Evolutionary conservation across 306 rosid species (phyloP), one percentile per base, ranked within the genome.

Genomic region (Morella rubra): DNA sequence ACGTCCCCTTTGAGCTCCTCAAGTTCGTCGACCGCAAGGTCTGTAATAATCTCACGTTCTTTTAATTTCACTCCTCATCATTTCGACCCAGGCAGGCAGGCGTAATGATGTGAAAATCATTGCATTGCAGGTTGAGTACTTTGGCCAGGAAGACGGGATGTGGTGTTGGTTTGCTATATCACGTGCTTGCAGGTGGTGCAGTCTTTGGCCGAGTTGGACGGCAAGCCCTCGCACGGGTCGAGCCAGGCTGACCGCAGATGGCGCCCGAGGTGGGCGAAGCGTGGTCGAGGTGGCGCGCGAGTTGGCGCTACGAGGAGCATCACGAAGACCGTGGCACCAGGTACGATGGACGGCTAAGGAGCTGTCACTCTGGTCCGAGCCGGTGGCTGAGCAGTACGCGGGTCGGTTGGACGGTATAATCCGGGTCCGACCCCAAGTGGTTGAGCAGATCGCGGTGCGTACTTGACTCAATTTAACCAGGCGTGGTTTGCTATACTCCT

Each of bases 1-100:
- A 81, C 83, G 73, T 87, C 64, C 89, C 91, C 7, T 76, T 85
- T 53, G 78, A 80, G 45, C 65, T 87, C 24, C 87, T 87, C 41
- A 65, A 46, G 60, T 81, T 85, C 76, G 79, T 83, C 73, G 89
- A 87, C 73, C 81, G 81, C 56, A 83, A 87, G 87, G 91, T 87
- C 61, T 27, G 74, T 62, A 10, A 45, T 7, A 2, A 27, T 27
- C 32, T 27, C 32, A 27, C 32, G 32, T 27, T 27, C 32, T 27
- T 27, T 27, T 27, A 27, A 27, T 27, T 27, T 27, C 32, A 27
- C 32, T 1, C 32, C n/a, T n/a, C n/a, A n/a, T n/a, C n/a, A n/a
- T n/a, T n/a, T n/a, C n/a, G n/a, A n/a, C n/a, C n/a, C n/a, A n/a
- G n/a, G n/a, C n/a, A n/a, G n/a, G n/a, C n/a, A n/a, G n/a, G n/a